Evolutionary conservation across 139 green algal species (phyloP), one percentile per base, ranked within the genome.

Genomic region (Zygnema circumcarinatum): DNA sequence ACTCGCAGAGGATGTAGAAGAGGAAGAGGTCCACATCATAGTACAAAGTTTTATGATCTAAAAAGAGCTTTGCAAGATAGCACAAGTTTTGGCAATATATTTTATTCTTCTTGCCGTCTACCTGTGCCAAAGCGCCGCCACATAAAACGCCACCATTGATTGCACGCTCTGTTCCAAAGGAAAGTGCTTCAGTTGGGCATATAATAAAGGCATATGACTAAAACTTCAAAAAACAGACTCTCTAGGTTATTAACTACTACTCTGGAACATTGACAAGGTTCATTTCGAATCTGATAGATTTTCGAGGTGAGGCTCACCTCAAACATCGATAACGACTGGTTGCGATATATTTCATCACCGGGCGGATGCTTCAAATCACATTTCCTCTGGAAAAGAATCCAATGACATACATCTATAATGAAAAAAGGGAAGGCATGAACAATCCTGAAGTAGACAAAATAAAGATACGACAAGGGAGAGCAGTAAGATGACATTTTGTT

Each of bases 11-110:
- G 41, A 99, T 93, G 92, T 99, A 99, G 92, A 99, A 99, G 16
- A 99, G 94, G 91, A 99, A 99, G 31, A 98, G 94, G 94, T 99
- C 97, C 22, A 99, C 96, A 81, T 99, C 97, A 89, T 98, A 99
- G 94, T 98, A 98, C 22, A 99, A 93, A 62, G 96, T 98, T 94
- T 99, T 99, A 94, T 99, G 97, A 93, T 99, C 97, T 90, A 99
- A 92, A 91, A 99, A 99, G 72, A 99, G 94, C 93, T 99, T 99
- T 67, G 97, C 95, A 90, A 99, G 93, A 91, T 97, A 98, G 93
- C 96, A 98, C 91, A 99, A 91, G 89, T 98, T 98, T 92, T 99
- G 96, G 92, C 95, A 98, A 92, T 96, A 99, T 16, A 93, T 92
- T 87, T 97, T 97, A 89, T 98, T 96, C 88, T 96, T 96, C 54